Evolutionary conservation across 2,329 filamentous ascomycete genomes (phyloP).

Genomic region (Epichloe glyceriae): DNA sequence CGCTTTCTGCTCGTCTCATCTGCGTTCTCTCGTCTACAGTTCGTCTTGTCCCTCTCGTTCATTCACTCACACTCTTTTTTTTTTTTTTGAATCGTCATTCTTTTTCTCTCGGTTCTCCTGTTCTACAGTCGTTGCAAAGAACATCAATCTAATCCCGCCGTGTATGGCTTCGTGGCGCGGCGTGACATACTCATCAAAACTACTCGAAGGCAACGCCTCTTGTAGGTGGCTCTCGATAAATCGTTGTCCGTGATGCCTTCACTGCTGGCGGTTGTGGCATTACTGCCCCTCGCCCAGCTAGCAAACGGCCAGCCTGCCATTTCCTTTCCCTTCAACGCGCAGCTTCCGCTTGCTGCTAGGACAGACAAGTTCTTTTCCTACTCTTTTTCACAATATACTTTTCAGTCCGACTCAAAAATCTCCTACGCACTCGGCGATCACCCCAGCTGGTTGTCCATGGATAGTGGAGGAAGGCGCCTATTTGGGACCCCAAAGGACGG

Average conservation of each 20-base stretch:
- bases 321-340: slow-evolving; percentile 68
- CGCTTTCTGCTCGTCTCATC: slow-evolving; percentile 4
- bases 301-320: slow-evolving; percentile 28
- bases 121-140: neutral
- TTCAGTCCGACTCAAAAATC: slow-evolving; percentile 49
- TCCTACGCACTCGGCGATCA: slow-evolving; percentile 53
- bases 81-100: neutral
- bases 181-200: neutral
- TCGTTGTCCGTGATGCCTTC: slow-evolving; percentile 15
- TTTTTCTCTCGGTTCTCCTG: neutral
- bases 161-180: slow-evolving; percentile 3
- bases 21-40: slow-evolving; percentile 1
- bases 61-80: slow-evolving; percentile 1
- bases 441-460: slow-evolving; percentile 64
- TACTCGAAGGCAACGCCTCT: neutral
- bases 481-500: slow-evolving; percentile 53
- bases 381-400: slow-evolving; percentile 60
- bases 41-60: slow-evolving; percentile 1
- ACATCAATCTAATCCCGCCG: neutral
- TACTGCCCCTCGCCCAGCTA: slow-evolving; percentile 17
- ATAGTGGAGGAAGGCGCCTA: slow-evolving; percentile 50
- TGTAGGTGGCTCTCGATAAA: neutral
- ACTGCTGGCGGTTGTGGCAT: slow-evolving; percentile 13
- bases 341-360: slow-evolving; percentile 68
- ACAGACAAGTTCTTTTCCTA: slow-evolving; percentile 56